phyloP scores from a whole-genome alignment of 2,329 filamentous ascomycete species.

The Stagonosporopsis tanaceti region DNA sequence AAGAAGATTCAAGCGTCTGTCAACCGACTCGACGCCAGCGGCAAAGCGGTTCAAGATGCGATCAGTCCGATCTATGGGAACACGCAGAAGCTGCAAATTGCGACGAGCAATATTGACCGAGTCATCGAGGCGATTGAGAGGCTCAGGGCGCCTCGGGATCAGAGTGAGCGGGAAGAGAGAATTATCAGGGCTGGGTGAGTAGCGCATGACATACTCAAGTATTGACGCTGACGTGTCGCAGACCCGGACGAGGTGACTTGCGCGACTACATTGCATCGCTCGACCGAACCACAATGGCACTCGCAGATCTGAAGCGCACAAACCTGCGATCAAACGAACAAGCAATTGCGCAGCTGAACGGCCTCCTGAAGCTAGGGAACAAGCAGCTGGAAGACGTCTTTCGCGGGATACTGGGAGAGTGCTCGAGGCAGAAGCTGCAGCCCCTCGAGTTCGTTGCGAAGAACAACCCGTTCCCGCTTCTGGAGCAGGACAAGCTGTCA shows the following conservation, averaged over 20 bases:
- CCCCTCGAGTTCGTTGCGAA: conserved; percentile 94
- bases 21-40: conserved; percentile 82
- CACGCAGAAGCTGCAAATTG: conserved; percentile 86
- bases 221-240: not conserved
- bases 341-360: conserved; percentile 80
- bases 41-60: conserved; percentile 89
- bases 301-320: conserved; percentile 84
- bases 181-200: conserved; percentile 81
- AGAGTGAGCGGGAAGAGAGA: conserved; percentile 88
- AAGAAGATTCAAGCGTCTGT: conserved; percentile 95
- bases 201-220: not conserved
- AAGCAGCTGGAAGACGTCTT: conserved; percentile 86
- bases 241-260: conserved; percentile 70
- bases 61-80: conserved; percentile 93
- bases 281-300: conserved; percentile 85
- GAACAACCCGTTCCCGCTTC: conserved; percentile 77
- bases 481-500: conserved; percentile 78
- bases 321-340: conserved; percentile 92
- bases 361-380: conserved; percentile 79
- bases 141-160: conserved; percentile 88
- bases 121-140: conserved; percentile 87
- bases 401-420: conserved; percentile 78
- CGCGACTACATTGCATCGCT: conserved; percentile 87
- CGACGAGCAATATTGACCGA: conserved; percentile 87
- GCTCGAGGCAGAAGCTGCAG: conserved; percentile 77